Percentiles rank a stretch among this genome's conserved stretches.
These are phyloP conservation scores for Jacaranda copaia DNA, from an alignment of 257 asterid genomes.

Conservation along the genomic window DNA sequence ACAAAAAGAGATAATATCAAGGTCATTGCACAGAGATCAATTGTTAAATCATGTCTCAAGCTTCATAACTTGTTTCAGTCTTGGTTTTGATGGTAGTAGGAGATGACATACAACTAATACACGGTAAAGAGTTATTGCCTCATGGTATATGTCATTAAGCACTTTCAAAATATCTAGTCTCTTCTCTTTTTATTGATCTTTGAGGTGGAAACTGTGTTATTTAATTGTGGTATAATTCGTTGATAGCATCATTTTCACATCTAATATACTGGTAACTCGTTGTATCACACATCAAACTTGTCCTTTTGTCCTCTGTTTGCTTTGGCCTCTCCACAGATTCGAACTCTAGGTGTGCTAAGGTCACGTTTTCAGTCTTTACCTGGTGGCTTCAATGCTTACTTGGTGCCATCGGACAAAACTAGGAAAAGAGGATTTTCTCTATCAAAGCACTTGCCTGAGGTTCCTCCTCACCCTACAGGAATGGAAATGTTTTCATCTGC, in stretches of 20 bases:
- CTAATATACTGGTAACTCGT: constrained; percentile 2
- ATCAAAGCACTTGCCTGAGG: constrained; percentile 71
- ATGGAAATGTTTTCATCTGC: constrained; percentile 26
- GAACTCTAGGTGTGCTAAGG: constrained; percentile 83
- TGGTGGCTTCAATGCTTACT: constrained; percentile 75
- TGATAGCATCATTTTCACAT: constrained; percentile 10
- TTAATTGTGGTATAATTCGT: constrained; percentile 16
- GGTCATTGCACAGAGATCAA: constrained; percentile 7
- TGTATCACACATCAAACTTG: constrained; percentile 2
- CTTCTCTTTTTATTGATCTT: background rate
- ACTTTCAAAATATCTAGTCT: constrained; percentile 6
- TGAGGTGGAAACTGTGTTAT: constrained; percentile 12
- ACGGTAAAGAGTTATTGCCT: background rate
- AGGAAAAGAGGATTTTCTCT: constrained; percentile 65
- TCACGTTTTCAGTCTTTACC: constrained; percentile 86
- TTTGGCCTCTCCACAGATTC: constrained; percentile 59
- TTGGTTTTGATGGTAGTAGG: constrained; percentile 12
- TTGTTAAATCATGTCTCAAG: constrained; percentile 11
- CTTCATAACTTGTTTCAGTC: constrained; percentile 22
- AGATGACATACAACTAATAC: constrained; percentile 17
- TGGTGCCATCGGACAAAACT: constrained; percentile 72
- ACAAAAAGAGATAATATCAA: background rate
- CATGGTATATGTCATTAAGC: background rate
- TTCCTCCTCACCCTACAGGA: constrained; percentile 40
- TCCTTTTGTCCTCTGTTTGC: constrained; percentile 16